Evolutionary conservation across 2,329 filamentous ascomycete genomes (phyloP), one percentile per base, ranked within the genome.

Genomic region (Monosporascus sp.): DNA sequence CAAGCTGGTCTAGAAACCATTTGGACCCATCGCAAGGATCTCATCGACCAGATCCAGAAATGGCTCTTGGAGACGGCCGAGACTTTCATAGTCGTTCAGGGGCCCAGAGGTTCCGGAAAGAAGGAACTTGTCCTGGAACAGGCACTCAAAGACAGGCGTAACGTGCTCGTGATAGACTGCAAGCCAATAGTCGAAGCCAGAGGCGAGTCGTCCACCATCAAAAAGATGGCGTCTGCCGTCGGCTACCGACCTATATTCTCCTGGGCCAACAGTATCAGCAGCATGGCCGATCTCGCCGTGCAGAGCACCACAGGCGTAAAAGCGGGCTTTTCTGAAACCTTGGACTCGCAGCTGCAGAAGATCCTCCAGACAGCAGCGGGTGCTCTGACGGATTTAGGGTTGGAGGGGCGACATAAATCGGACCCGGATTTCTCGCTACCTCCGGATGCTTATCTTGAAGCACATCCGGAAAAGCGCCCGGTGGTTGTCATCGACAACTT

Each of bases 231-330:
- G 1, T 74, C 77, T 1, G 84, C 92, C 58, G 92, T 97, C 48
- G 93, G 94, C 8, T 97, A 97, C 67, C 80, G 89, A 8, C 94
- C 94, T 0, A 85, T 99, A 0, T 99, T 99, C 69, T 95, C 90
- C 0, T 97, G 92, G 89, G 88, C 95, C 73, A 97, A 97, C 70
- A 96, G 86, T 65, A 83, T 97, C 60, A 96, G 89, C 71, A 96
- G 91, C 67, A 83, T 97, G 72, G 78, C 96, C 58, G 94, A 97
- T 62, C 81, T 97, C 38, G 94, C 93, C 22, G 90, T 94, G 1
- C 93, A 97, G 68, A 89, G 92, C 62, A 94, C 94, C 14, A 96
- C 93, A 20, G 93, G 93, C 14, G 89, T 95, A 54, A 97, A 97
- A 72, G 89, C 91, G 6, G 92, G 92, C 7, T 96, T 97, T 67